Conservation (phyloP, 805 yeast genomes). For the Wickerhamiella kurtzmanii region DNA sequence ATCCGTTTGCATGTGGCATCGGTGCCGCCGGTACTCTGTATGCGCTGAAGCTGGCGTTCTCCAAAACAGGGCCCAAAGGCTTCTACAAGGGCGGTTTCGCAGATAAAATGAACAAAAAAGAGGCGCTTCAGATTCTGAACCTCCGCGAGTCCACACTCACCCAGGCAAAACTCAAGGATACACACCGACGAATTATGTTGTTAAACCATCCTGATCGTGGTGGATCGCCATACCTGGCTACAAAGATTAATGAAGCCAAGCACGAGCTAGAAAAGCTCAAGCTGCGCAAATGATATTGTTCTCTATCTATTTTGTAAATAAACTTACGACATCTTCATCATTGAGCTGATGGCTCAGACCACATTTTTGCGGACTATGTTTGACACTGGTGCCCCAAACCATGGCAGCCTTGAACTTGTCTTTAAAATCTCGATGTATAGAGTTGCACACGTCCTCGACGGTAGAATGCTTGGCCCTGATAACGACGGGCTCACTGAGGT, state of each 20-base stretch:
- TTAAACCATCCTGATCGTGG: conserved; percentile 83
- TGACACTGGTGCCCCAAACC: conserved; percentile 93
- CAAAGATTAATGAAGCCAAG: conserved; percentile 78
- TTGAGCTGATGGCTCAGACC: conserved; percentile 71
- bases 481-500: conserved; percentile 80
- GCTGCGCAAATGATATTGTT: conserved; percentile 7
- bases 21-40: conserved; percentile 48
- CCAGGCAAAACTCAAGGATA: conserved; percentile 39
- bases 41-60: conserved; percentile 20
- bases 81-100: conserved; percentile 85
- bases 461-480: conserved; percentile 63
- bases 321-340: conserved; percentile 89
- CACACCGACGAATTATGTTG: conserved; percentile 66
- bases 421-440: conserved; percentile 85
- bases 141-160: conserved; percentile 33
- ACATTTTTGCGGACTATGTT: conserved; percentile 93
- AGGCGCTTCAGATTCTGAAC: conserved; percentile 74
- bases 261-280: conserved; percentile 51
- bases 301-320: conserved; percentile 55
- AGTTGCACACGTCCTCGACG: conserved; percentile 77
- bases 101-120: conserved; percentile 75
- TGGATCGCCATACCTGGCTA: conserved; percentile 68
- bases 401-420: conserved; percentile 84
- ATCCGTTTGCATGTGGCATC: conserved; percentile 59
- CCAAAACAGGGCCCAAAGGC: conserved; percentile 43